Evolutionary conservation across 306 rosid genomes (phyloP), one percentile per base, ranked within the genome.

Genomic region (Bauhinia variegata): DNA sequence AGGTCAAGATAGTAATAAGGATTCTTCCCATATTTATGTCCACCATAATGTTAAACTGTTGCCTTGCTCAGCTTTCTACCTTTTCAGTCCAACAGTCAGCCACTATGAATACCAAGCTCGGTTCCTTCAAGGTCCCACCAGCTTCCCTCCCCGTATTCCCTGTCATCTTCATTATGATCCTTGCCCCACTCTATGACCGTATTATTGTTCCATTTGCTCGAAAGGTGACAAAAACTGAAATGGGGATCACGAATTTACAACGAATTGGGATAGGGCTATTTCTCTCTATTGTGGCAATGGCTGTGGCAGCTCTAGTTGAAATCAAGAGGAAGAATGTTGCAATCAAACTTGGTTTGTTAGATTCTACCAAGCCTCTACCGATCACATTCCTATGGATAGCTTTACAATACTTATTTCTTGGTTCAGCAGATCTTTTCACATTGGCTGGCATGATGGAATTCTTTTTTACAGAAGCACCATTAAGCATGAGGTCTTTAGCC

Each of bases 361-460:
- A 86, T 69, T 78, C 86, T 6, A 18, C 78, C 11, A 66, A 75
- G 1, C 89, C 79, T n/a, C n/a, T n/a, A n/a, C n/a, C n/a, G n/a
- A n/a, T n/a, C n/a, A n/a, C n/a, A n/a, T n/a, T n/a, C n/a, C 63
- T 90, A 14, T 93, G 99, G 99, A 82, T 93, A 46, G 92, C 95
- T 8, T 66, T 90, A 7, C 99, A 93, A 58, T 90, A 80, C 78
- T 54, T 93, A 65, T 93, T 86, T 48, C 91, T 93, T 0, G 99
- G 99, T 4, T 93, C 99, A 0, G 99, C 99, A 4, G 99, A 93
- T 77, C 92, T 93, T 33, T 93, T 93, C 89, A 85, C 96, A 36
- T 67, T 93, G 67, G 95, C 99, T 1, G 99, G 99, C 1, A 60
- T 91, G 19, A 13, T 93, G 71, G 99, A 93, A 38, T 93, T 93